A percentile compares a stretch with the other conserved stretches of the same genome.
Evolutionary conservation across 2,329 filamentous ascomycete species (phyloP).

Genomic region (Aspergillus sp.): DNA sequence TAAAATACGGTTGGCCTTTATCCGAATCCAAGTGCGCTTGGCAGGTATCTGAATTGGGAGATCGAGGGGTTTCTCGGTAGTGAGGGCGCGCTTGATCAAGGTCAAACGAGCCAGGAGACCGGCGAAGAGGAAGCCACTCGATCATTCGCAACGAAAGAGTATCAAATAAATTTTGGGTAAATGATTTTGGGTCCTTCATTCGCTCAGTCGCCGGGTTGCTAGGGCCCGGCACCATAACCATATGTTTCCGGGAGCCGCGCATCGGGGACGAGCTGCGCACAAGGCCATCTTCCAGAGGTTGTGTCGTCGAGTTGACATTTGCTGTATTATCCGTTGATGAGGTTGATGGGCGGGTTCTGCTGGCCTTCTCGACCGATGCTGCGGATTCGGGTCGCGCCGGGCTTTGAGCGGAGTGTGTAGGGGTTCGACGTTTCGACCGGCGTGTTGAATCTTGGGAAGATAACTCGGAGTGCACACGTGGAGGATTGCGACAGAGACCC

Average conservation of each 20-base stretch:
- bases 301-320: not conserved
- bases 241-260: constrained; percentile 8
- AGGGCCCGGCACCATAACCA: constrained; percentile 16
- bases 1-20: constrained; percentile 12
- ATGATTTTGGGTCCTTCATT: constrained; percentile 60
- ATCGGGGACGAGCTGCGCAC: not conserved
- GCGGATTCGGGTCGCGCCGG: not conserved
- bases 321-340: not conserved
- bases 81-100: constrained; percentile 11
- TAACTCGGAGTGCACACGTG: constrained; percentile 28
- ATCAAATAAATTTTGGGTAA: constrained; percentile 59
- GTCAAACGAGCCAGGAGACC: constrained; percentile 24
- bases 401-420: constrained; percentile 23
- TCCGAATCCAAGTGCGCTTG: constrained; percentile 7
- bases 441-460: constrained; percentile 25
- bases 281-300: not conserved
- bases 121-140: constrained; percentile 47
- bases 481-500: constrained; percentile 61
- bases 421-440: constrained; percentile 32
- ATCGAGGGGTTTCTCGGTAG: constrained; percentile 2
- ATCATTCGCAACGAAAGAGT: constrained; percentile 47
- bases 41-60: constrained; percentile 15
- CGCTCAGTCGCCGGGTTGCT: constrained; percentile 25
- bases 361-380: not conserved
- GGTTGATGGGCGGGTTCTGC: not conserved